Evolutionary conservation across 2,329 filamentous ascomycete species (phyloP).

Genomic region (Penicillium expansum): DNA sequence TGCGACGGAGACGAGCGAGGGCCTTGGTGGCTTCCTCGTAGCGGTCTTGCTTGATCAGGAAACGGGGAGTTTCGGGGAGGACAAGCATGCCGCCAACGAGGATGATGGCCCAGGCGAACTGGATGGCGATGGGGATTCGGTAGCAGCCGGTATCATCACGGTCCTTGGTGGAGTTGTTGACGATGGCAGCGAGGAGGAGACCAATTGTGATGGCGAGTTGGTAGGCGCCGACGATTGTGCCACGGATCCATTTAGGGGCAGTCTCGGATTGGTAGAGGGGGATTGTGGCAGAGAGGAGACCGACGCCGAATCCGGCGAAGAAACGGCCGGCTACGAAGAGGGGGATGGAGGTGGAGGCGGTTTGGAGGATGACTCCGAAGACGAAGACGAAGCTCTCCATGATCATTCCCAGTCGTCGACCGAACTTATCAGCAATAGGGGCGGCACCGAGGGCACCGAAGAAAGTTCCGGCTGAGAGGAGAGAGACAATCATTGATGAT

Average conservation of each 20-base stretch:
- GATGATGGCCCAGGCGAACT: slow-evolving; percentile 76
- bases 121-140: slow-evolving; percentile 74
- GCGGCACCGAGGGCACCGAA: slow-evolving; percentile 54
- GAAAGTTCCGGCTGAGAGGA: slow-evolving; percentile 66
- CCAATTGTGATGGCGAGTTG: slow-evolving; percentile 78
- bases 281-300: slow-evolving; percentile 64
- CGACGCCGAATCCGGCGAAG: slow-evolving; percentile 59
- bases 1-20: slow-evolving; percentile 67
- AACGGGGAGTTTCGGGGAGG: slow-evolving; percentile 80
- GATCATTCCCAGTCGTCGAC: slow-evolving; percentile 44
- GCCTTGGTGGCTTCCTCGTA: slow-evolving; percentile 61
- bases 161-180: slow-evolving; percentile 67
- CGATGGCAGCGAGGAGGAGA: slow-evolving; percentile 67
- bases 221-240: slow-evolving; percentile 72
- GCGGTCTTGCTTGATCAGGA: slow-evolving; percentile 72
- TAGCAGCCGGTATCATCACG: slow-evolving; percentile 63
- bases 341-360: slow-evolving; percentile 28
- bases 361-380: slow-evolving; percentile 35
- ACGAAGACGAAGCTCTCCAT: slow-evolving; percentile 32
- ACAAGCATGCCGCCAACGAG: slow-evolving; percentile 69
- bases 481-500: slow-evolving; percentile 17
- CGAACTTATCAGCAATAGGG: slow-evolving; percentile 34
- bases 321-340: slow-evolving; percentile 50
- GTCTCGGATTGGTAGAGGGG: slow-evolving; percentile 79
- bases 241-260: slow-evolving; percentile 67